Percentiles rank a stretch among this genome's conserved stretches.
Conservation (phyloP, 805 yeast genomes). For the Ogataea methylovora region DNA sequence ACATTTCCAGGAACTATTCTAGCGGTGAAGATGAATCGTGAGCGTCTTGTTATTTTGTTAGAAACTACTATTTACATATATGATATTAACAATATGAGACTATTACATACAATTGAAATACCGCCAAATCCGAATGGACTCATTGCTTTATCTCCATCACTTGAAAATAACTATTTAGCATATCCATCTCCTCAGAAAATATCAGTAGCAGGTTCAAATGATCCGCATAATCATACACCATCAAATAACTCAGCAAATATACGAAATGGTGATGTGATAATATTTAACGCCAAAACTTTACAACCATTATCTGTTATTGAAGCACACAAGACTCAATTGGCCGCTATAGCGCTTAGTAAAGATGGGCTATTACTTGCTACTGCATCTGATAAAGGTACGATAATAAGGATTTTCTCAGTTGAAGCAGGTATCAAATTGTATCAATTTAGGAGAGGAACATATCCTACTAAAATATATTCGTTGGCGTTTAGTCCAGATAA, state of each 20-base stretch:
- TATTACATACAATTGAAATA: slow-evolving; percentile 67
- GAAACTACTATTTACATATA: slow-evolving; percentile 82
- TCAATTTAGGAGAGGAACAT: slow-evolving; percentile 83
- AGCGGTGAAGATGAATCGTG: slow-evolving; percentile 73
- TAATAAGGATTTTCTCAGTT: slow-evolving; percentile 76
- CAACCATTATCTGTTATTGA: slow-evolving; percentile 82
- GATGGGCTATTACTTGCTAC: slow-evolving; percentile 85
- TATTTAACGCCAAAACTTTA: slow-evolving; percentile 70
- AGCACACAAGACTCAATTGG: slow-evolving; percentile 79
- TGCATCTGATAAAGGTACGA: slow-evolving; percentile 88
- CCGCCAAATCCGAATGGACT: slow-evolving; percentile 52
- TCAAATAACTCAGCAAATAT: slow-evolving; percentile 2
- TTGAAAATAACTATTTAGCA: slow-evolving; percentile 49
- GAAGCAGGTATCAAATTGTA: slow-evolving; percentile 62
- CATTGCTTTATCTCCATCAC: slow-evolving; percentile 50
- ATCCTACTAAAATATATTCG: slow-evolving; percentile 80
- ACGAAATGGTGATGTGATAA: slow-evolving; percentile 65
- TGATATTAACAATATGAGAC: slow-evolving; percentile 83
- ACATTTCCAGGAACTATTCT: slow-evolving; percentile 79
- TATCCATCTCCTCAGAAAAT: slow-evolving; percentile 72
- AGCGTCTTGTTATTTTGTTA: slow-evolving; percentile 73
- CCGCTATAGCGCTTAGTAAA: slow-evolving; percentile 60
- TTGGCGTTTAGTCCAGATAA: slow-evolving; percentile 74
- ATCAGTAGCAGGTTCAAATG: background rate
- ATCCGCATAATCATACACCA: slow-evolving; percentile 8